Evolutionary conservation across 1,139 yeast genomes (phyloP).

Genomic region (Candida sp.): DNA sequence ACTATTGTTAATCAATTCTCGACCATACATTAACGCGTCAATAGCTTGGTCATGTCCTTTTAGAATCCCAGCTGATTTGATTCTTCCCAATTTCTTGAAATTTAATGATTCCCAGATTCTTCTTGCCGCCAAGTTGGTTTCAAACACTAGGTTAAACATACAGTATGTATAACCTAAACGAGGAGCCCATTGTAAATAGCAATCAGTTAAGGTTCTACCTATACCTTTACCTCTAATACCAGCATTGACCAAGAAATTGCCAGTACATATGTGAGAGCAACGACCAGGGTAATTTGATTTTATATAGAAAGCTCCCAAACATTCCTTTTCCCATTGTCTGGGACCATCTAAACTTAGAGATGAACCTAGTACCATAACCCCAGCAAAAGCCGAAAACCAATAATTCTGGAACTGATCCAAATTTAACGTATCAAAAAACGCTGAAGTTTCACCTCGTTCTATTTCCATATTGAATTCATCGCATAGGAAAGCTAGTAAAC

Average conservation of each 20-base stretch:
- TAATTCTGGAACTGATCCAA: conserved; percentile 71
- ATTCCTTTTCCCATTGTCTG: conserved; percentile 85
- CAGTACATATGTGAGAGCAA: conserved; percentile 91
- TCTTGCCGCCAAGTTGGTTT: conserved; percentile 80
- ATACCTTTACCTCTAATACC: conserved; percentile 93
- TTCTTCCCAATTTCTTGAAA: conserved; percentile 73
- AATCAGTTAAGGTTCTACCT: conserved; percentile 79
- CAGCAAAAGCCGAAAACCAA: conserved; percentile 89
- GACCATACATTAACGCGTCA: conserved; percentile 72
- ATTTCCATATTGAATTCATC: conserved; percentile 95
- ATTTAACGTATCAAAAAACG: conserved; percentile 75
- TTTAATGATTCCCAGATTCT: conserved; percentile 76
- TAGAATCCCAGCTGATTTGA: conserved; percentile 82
- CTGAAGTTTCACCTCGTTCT: conserved; percentile 82
- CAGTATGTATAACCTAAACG: conserved; percentile 81
- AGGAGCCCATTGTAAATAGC: conserved; percentile 90
- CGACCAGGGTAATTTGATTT: conserved; percentile 93
- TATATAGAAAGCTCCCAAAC: conserved; percentile 79
- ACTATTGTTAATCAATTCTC: conserved; percentile 47
- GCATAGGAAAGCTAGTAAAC: conserved; percentile 73
- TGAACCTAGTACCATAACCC: conserved; percentile 83
- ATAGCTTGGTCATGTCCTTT: conserved; percentile 83
- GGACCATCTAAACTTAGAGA: conserved; percentile 53
- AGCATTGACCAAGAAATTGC: conserved; percentile 84
- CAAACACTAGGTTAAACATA: conserved; percentile 84